Evolutionary conservation across 345 rosid species (phyloP).

Genomic region (Streptanthus diversifolius): DNA sequence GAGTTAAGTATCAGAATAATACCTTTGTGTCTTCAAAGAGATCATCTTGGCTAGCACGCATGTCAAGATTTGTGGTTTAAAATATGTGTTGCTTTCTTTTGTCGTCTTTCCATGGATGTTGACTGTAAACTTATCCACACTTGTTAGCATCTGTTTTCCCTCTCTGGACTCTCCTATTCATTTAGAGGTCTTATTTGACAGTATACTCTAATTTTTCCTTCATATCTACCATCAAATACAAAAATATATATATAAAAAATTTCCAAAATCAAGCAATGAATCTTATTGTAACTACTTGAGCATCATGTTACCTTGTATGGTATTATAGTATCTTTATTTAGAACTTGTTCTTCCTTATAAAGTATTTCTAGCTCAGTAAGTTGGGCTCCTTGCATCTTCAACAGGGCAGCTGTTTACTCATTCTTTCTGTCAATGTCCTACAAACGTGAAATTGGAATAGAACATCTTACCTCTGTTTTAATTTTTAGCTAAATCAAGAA

Average conservation of each 20-base stretch:
- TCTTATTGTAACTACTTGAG: neutral
- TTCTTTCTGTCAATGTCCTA: conserved; percentile 97
- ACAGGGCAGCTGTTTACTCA: conserved; percentile 91
- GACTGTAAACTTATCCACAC: conserved; percentile 78
- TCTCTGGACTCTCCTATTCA: conserved; percentile 68
- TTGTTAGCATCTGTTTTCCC: conserved; percentile 41
- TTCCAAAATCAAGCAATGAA: neutral
- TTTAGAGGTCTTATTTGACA: conserved; percentile 83
- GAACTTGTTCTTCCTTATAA: conserved; percentile 86
- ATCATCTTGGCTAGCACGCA: conserved; percentile 64
- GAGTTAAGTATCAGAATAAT: conserved; percentile 25
- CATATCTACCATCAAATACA: conserved; percentile 61
- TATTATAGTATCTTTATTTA: conserved; percentile 85
- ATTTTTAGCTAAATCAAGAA: neutral
- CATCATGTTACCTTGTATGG: conserved; percentile 67
- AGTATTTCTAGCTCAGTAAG: conserved; percentile 81
- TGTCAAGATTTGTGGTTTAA: conserved; percentile 95
- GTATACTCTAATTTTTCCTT: conserved; percentile 87
- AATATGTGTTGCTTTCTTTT: conserved; percentile 82
- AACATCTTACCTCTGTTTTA: neutral
- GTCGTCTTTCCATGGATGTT: conserved; percentile 94
- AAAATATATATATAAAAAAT: neutral
- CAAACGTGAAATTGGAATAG: conserved; percentile 11
- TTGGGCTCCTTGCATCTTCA: conserved; percentile 93
- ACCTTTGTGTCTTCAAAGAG: conserved; percentile 91